phyloP scores from a whole-genome alignment of 495 filamentous ascomycete genomes.

The Penicillium subrubescens region DNA sequence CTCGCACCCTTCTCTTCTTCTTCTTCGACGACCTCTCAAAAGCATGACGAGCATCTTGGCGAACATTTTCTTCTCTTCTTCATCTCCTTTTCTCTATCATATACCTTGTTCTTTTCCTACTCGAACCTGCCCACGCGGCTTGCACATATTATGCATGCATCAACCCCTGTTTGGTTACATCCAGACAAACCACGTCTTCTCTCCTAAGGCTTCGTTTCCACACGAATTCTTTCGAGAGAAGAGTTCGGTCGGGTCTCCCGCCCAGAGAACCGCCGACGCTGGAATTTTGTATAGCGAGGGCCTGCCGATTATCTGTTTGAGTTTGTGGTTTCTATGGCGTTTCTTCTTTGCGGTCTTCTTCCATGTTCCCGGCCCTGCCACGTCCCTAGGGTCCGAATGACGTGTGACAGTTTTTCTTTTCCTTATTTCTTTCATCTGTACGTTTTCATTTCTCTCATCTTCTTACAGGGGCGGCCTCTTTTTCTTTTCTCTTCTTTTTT shows the following conservation, averaged over 20 bases:
- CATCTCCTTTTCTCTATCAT: conserved; percentile 19
- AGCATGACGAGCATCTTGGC: conserved; percentile 42
- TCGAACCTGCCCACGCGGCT: conserved; percentile 27
- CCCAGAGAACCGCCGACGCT: conserved; percentile 15
- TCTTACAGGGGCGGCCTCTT: conserved; percentile 14
- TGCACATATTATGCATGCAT: conserved; percentile 39
- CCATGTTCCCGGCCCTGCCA: conserved; percentile 43
- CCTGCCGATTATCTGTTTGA: conserved; percentile 31
- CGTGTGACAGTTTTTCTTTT: conserved; percentile 23
- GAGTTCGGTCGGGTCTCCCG: not conserved
- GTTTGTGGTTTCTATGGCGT: conserved; percentile 27
- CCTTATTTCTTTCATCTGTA: conserved; percentile 12
- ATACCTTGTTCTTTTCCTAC: conserved; percentile 28
- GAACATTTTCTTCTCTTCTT: conserved; percentile 27
- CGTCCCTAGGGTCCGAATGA: conserved; percentile 45
- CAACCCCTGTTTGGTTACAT: conserved; percentile 22
- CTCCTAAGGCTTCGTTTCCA: not conserved
- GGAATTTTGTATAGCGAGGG: conserved; percentile 38
- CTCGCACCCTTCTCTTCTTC: conserved; percentile 13
- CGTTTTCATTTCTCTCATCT: conserved; percentile 17
- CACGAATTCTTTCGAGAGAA: not conserved
- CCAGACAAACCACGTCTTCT: conserved; percentile 12
- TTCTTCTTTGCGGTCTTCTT: conserved; percentile 37
- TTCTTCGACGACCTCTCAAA: conserved; percentile 36
- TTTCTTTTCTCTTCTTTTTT: conserved; percentile 16